These are phyloP conservation scores for Monosporascus sp. DNA, from an alignment of 2,329 filamentous ascomycete genomes.

Conservation along the genomic window DNA sequence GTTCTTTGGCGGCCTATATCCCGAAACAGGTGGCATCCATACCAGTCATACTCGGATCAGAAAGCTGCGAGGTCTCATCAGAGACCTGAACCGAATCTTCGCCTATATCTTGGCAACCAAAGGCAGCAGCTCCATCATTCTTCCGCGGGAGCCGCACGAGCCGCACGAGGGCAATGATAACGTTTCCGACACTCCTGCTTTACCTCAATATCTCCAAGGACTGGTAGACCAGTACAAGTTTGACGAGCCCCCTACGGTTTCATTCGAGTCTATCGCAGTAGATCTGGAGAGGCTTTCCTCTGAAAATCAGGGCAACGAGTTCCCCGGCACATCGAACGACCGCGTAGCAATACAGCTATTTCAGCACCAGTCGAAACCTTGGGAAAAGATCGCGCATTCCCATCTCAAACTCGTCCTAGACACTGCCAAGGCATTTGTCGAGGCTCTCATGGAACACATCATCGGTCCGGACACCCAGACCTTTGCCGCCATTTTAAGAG, in stretches of 20 bases:
- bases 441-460: slow-evolving; percentile 30
- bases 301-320: slow-evolving; percentile 34
- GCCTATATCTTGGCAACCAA: slow-evolving; percentile 21
- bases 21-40: neutral
- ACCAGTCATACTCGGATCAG: slow-evolving; percentile 15
- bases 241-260: slow-evolving; percentile 18
- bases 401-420: slow-evolving; percentile 30
- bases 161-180: neutral
- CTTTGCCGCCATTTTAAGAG: slow-evolving; percentile 15
- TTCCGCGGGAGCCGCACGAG: neutral
- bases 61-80: slow-evolving; percentile 28
- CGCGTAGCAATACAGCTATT: slow-evolving; percentile 35
- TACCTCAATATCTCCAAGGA: slow-evolving; percentile 23
- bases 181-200: neutral
- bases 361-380: slow-evolving; percentile 31
- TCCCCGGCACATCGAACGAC: slow-evolving; percentile 33
- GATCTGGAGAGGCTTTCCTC: slow-evolving; percentile 29
- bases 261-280: slow-evolving; percentile 6
- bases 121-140: slow-evolving; percentile 20
- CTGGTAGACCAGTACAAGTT: slow-evolving; percentile 28
- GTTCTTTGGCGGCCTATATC: slow-evolving; percentile 31
- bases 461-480: slow-evolving; percentile 21
- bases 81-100: slow-evolving; percentile 27
- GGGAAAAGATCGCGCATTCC: slow-evolving; percentile 31
- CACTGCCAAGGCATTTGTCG: slow-evolving; percentile 30